Evolutionary conservation across 1,139 yeast species (phyloP), one percentile per base, ranked within the genome.

Genomic region (Suhomyces panamericanus): DNA sequence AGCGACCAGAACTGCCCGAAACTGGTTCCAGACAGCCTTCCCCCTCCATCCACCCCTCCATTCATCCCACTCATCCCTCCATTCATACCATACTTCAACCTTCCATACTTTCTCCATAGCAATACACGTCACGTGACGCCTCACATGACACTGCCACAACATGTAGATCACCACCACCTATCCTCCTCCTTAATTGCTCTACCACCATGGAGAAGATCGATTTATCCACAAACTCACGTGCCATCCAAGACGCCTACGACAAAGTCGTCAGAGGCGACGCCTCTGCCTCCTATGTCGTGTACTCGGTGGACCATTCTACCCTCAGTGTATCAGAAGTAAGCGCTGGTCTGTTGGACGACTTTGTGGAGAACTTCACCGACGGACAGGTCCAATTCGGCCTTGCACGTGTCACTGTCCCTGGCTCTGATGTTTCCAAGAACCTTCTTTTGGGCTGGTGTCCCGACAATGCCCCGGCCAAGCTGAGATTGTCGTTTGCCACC

Each of bases 361-460:
- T 93, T 61, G 81, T 88, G 39, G 84, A 80, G 38, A 79, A 86
- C 51, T 91, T 93, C 63, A 85, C 84, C 56, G 98, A 91, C 54
- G 89, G 96, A 2, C 82, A 83, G 49, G 89, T 91, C 45, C 96
- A 91, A 70, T 93, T 85, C 61, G 99, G 98, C 36, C 76, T 93
- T 53, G 87, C 90, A 26, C 79, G 96, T 42, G 91, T 91, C 36
- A 81, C 83, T 44, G 96, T 91, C 45, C 95, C 95, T 42, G 95
- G 95, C 32, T 85, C 95, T 2, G 95, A 87, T 56, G 91, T 93
- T 32, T 79, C 81, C 57, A 95, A 95, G 71, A 76, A 87, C 55
- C 80, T 91, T 39, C 74, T 93, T 45, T 75, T 93, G 42, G 98
- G 98, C 42, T 93, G 97, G 97, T 87, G 96, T 69, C 93, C 95